Conservation (phyloP, 1,284 basidiomycete genomes). For the Laetiporus sulphureus region DNA sequence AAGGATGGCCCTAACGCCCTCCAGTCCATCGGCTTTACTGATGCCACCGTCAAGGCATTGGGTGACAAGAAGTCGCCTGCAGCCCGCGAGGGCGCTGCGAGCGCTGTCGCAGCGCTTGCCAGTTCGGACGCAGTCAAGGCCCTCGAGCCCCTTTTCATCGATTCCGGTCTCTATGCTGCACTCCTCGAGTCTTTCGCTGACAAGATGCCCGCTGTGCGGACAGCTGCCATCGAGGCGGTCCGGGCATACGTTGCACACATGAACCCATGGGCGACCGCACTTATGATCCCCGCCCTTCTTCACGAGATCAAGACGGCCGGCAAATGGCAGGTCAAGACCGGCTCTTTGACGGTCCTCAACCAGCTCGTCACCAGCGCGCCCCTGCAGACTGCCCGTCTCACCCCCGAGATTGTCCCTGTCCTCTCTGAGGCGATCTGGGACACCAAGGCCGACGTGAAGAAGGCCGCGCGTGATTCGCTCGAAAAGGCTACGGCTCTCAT, state of each 20-base stretch:
- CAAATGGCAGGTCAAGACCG: constrained; percentile 99
- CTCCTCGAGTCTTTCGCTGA: constrained; percentile 92
- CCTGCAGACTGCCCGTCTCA: constrained; percentile 81
- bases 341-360: constrained; percentile 81
- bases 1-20: constrained; percentile 85
- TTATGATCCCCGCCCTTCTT: constrained; percentile 88
- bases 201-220: constrained; percentile 84
- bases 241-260: constrained; percentile 74
- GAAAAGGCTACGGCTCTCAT: constrained; percentile 91
- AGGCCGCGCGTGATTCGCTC: constrained; percentile 92
- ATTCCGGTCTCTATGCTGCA: constrained; percentile 78
- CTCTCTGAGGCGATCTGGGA: constrained; percentile 98
- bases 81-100: constrained; percentile 80
- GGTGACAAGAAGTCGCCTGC: constrained; percentile 88
- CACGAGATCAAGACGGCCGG: constrained; percentile 94
- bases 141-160: constrained; percentile 87
- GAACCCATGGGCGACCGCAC: constrained; percentile 86
- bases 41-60: constrained; percentile 81
- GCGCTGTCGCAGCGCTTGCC: constrained; percentile 66
- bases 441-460: constrained; percentile 99
- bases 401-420: constrained; percentile 95
- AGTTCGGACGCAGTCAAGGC: constrained; percentile 78
- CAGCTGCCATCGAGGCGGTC: constrained; percentile 83
- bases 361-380: constrained; percentile 87
- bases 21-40: constrained; percentile 69